These are phyloP conservation scores for Wickerhamomyces sp. DNA, from an alignment of 1,139 yeast genomes.

Conservation along the genomic window DNA sequence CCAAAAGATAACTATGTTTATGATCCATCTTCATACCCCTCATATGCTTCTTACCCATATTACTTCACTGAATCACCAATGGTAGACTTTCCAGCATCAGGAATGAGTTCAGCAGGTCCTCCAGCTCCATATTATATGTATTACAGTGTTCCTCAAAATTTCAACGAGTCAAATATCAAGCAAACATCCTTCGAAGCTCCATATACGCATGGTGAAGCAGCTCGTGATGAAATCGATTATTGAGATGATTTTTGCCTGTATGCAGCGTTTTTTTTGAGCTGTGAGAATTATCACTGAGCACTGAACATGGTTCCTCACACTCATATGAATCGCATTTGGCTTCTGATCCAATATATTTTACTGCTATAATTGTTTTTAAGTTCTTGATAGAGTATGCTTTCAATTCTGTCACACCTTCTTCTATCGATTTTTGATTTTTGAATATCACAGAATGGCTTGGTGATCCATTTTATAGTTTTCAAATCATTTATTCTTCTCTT, in stretches of 20 bases:
- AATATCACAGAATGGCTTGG: too few relatives aligned
- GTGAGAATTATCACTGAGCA: too few relatives aligned
- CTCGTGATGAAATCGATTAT: slow-evolving; percentile 8
- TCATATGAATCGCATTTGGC: neutral
- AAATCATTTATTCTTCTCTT: neutral
- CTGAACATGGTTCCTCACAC: neutral
- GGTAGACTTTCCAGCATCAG: slow-evolving; percentile 16
- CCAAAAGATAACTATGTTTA: slow-evolving; percentile 21
- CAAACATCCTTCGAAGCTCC: neutral
- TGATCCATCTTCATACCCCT: slow-evolving; percentile 18
- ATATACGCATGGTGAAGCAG: slow-evolving; percentile 7
- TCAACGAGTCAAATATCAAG: slow-evolving; percentile 6
- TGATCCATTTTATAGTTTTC: too few relatives aligned
- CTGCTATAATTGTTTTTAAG: neutral
- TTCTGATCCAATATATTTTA: too few relatives aligned
- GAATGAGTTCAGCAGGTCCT: slow-evolving; percentile 13
- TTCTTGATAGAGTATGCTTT: neutral
- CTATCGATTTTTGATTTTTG: neutral
- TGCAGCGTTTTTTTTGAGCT: too few relatives aligned
- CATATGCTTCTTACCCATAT: slow-evolving; percentile 22
- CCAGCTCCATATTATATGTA: slow-evolving; percentile 26
- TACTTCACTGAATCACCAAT: slow-evolving; percentile 19
- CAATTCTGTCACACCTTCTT: neutral
- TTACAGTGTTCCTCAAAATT: slow-evolving; percentile 20
- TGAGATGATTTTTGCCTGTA: neutral